Evolutionary conservation across 139 green algal species (phyloP), one percentile per base, ranked within the genome.

Genomic region (Dunaliella primolecta): DNA sequence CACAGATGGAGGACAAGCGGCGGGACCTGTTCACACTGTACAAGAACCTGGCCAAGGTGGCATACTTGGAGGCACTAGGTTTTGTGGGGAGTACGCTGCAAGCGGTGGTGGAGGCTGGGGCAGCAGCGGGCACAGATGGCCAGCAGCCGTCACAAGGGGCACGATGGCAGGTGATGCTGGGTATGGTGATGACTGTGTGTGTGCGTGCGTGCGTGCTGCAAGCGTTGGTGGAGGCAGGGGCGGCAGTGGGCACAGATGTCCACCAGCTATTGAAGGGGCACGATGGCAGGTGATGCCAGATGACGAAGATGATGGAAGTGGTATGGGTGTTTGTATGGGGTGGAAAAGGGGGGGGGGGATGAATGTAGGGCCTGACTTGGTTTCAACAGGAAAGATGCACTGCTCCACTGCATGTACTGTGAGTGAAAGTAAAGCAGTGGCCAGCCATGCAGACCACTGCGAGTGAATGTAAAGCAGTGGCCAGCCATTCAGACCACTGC

Each of bases 1-100:
- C 35, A 0, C 83, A 85, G 27, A 84, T 96, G 36, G 87, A 91
- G 23, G 94, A 96, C 38, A 88, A 89, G 80, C 90, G 95, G 27
- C 84, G 90, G 2, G 95, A 98, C 74, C 88, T 98, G 81, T 95
- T 97, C 36, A 93, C 89, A 23, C 87, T 98, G 76, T 95, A 98
- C 84, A 93, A 91, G 56, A 96, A 96, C 84, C 83, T 92, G 1
- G 90, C 92, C 57, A 95, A 94, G 89, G 85, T 96, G 0, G 80
- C 83, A 11, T 92, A 90, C 2, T 15, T 74, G 1, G 86, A 91
- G 15, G 86, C 89, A 0, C 85, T 95, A 24, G 77, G 71, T 2
- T 93, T 95, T 80, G 92, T 96, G 30, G 87, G 87, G 2, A 25
- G 36, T 29, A 83, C 80, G 70, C 92, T 97, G 76, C 83, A 90